Evolutionary conservation across 2,329 filamentous ascomycete species (phyloP).

Genomic region (Talaromyces pinophilus): DNA sequence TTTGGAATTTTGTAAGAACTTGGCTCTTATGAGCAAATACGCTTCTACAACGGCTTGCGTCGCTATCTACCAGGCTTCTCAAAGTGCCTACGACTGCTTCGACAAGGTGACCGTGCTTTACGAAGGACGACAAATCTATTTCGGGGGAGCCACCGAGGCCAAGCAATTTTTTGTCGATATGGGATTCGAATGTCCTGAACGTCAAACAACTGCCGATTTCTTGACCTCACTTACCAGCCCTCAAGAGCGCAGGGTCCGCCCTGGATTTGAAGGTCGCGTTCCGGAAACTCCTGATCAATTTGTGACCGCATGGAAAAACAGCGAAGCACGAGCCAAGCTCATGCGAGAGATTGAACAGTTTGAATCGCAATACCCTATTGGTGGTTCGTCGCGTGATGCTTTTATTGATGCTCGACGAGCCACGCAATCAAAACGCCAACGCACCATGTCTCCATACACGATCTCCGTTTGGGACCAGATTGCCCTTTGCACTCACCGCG

Average conservation of each 20-base stretch:
- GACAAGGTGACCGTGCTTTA: slow-evolving; percentile 74
- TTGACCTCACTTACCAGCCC: slow-evolving; percentile 70
- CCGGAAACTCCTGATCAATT: slow-evolving; percentile 73
- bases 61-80: slow-evolving; percentile 58
- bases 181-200: slow-evolving; percentile 68
- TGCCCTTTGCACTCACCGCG: slow-evolving; percentile 75
- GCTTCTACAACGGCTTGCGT: slow-evolving; percentile 54
- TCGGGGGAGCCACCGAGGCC: slow-evolving; percentile 63
- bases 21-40: slow-evolving; percentile 54
- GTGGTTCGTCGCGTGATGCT: slow-evolving; percentile 42
- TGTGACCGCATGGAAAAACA: slow-evolving; percentile 58
- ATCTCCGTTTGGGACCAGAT: slow-evolving; percentile 76
- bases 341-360: slow-evolving; percentile 49
- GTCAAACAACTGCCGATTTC: slow-evolving; percentile 72
- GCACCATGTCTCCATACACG: slow-evolving; percentile 76
- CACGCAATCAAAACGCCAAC: slow-evolving; percentile 50
- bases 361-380: slow-evolving; percentile 45
- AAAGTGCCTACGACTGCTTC: slow-evolving; percentile 59
- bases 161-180: slow-evolving; percentile 67
- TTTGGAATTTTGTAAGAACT: slow-evolving; percentile 57
- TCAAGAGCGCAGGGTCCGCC: slow-evolving; percentile 57
- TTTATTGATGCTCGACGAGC: slow-evolving; percentile 47
- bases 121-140: slow-evolving; percentile 76
- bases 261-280: slow-evolving; percentile 63
- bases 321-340: slow-evolving; percentile 48